phyloP scores from a whole-genome alignment of 257 asterid species.

The Solanum chiquidenum region DNA sequence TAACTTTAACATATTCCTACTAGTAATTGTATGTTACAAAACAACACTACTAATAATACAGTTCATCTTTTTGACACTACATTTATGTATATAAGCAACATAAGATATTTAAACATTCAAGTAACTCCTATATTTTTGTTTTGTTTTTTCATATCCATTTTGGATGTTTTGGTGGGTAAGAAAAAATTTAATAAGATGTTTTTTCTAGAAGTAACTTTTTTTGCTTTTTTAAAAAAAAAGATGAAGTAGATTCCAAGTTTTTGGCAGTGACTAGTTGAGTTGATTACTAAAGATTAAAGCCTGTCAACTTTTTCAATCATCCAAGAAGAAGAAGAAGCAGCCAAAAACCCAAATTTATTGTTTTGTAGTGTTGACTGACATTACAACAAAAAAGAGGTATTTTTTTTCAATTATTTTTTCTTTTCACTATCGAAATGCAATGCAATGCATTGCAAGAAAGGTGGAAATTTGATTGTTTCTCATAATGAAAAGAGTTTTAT shows the following conservation, averaged over 20 bases:
- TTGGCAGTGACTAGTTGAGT: background rate
- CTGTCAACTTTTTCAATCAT: background rate
- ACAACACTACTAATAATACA: background rate
- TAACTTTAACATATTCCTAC: background rate
- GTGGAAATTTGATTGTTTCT: background rate
- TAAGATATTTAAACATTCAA: background rate
- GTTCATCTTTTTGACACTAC: background rate
- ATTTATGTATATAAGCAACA: background rate
- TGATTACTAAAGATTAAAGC: background rate
- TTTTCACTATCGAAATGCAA: background rate
- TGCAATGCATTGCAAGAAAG: background rate
- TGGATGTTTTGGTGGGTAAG: background rate
- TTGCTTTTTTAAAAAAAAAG: background rate
- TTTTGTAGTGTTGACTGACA: background rate
- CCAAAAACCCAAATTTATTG: background rate
- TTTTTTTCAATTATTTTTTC: background rate
- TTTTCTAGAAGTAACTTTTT: background rate
- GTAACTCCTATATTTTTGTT: background rate
- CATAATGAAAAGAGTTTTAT: too few relatives aligned
- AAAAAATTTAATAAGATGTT: background rate
- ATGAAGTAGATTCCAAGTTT: background rate
- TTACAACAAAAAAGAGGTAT: background rate
- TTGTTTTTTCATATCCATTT: background rate
- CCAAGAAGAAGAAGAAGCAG: background rate
- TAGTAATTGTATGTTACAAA: background rate